A percentile compares a stretch with the other conserved stretches of the same genome.
Evolutionary conservation across 2,329 filamentous ascomycete genomes (phyloP).

Genomic region (Aspergillus candidus): DNA sequence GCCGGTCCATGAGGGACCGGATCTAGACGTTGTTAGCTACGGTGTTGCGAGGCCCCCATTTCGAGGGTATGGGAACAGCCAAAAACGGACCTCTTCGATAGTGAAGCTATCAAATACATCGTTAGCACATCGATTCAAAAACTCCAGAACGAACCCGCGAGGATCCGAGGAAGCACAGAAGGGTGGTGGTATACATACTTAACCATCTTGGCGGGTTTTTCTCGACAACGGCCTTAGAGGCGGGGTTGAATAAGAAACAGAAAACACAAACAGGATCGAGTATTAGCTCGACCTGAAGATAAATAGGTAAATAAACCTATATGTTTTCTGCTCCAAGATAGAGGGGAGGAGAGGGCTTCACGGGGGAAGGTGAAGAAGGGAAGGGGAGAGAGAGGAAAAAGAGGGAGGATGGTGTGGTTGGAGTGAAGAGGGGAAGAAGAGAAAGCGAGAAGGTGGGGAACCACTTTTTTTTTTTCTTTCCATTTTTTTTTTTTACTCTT

Average conservation of each 20-base stretch:
- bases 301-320: constrained; percentile 31
- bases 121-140: constrained; percentile 24
- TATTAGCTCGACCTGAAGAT: constrained; percentile 38
- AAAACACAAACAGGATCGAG: constrained; percentile 39
- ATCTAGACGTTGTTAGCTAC: constrained; percentile 31
- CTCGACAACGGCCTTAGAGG: constrained; percentile 34
- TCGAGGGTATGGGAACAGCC: no score
- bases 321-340: constrained; percentile 32
- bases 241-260: constrained; percentile 30
- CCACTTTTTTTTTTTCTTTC: background rate
- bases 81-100: constrained; percentile 68
- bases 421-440: constrained; percentile 17
- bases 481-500: no score
- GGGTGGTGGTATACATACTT: constrained; percentile 66
- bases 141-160: background rate
- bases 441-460: constrained; percentile 23
- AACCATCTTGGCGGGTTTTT: constrained; percentile 89
- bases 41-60: no score
- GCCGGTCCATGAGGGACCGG: constrained; percentile 45
- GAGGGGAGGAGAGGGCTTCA: constrained; percentile 24
- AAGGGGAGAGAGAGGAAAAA: constrained; percentile 25
- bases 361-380: constrained; percentile 24
- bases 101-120: constrained; percentile 68
- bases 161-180: constrained; percentile 2
- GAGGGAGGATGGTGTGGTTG: constrained; percentile 21